Base-by-base conservation (phyloP, 2,329 filamentous ascomycete species). In the Monilinia aucupariae region DNA sequence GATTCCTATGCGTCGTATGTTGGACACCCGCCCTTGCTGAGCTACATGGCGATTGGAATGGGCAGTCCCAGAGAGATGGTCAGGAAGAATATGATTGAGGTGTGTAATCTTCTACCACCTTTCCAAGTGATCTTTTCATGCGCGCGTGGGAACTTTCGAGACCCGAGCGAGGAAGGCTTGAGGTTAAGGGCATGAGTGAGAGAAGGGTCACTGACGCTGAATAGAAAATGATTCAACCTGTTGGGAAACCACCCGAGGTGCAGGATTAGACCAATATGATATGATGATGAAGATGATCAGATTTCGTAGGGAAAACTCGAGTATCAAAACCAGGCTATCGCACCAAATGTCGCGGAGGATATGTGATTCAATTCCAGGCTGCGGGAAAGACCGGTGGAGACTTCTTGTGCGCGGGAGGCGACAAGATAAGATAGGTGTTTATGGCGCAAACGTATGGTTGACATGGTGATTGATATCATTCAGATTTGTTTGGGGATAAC, bases 1-100 rank as follows among this genome's bases (percentile, higher is more conserved):
- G 94, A 99, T 79, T 96, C 89, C 27, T 92, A 93, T 74, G 85
- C 92, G 25, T 92, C 87, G 67, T 92, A 96, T 71, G 84, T 94
- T 68, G 94, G 94, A 25, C 94, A 99, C 75, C 90, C 92, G 20
- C 89, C 92, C 9, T 81, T 97, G 65, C 81, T 97, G 20, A 86
- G 90, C 47, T 97, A 96, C 76, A 92, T 97, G 81, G 84, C 90
- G 22, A 86, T 97, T 56, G 93, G 92, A 0, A 86, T 96, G 79
- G 94, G 94, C 54, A 91, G 96, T 75, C 83, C 90, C 7, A 82
- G 88, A 64, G 88, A 92, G 76, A 91, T 92, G 76, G 85, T 94
- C 60, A 83, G 92, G 67, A 85, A 88, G 17, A 82, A 86, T 76
- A 82, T 96, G 79, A 88, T 97, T 70, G 89, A 96, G 73, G 83